Evolutionary conservation across 2,329 filamentous ascomycete genomes (phyloP), one percentile per base, ranked within the genome.

Genomic region (Scytalidium sp.): DNA sequence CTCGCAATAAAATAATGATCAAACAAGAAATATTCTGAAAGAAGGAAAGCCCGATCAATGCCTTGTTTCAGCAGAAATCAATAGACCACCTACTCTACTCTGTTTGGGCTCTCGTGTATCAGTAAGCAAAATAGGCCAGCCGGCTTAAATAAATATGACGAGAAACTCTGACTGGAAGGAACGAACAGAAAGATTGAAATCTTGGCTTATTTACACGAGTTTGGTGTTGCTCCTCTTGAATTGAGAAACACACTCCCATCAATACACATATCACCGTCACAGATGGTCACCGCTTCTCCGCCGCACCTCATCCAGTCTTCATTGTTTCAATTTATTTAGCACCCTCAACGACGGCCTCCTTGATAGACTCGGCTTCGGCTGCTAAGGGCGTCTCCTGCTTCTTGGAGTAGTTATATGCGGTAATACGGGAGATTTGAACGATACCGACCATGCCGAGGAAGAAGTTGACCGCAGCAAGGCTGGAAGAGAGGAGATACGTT

Each of bases 381-480:
- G 43, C 41, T 36, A 36, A 36, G 4, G 63, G 49, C 1, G 27
- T 75, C 68, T 74, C 89, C 84, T 64, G 85, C 71, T 53, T 76
- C 79, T n/a, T n/a, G n/a, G n/a, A n/a, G 57, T 75, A 70, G 61
- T 85, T 77, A 69, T 85, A 87, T 63, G 81, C 49, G 60, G 83
- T 70, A 65, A 97, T 97, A 63, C 94, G 86, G 58, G 75, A 75
- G 58, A 90, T 79, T 78, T 99, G 94, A 58, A 90, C 80, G 51
- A 89, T 75, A 62, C 94, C 94, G 56, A 97, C 92, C 59, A 87
- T 75, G 63, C 88, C 93, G 62, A 99, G 87, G 80, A 97, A 95
- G 82, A 97, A 97, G 83, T 99, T 99, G 68, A 97, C 94, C 49
- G 91, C 85, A 54, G 94, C 94, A 52, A 99, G 85, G 54, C 87